These are phyloP conservation scores for Colletotrichum cereale DNA, from an alignment of 2,329 filamentous ascomycete genomes.

Conservation along the genomic window DNA sequence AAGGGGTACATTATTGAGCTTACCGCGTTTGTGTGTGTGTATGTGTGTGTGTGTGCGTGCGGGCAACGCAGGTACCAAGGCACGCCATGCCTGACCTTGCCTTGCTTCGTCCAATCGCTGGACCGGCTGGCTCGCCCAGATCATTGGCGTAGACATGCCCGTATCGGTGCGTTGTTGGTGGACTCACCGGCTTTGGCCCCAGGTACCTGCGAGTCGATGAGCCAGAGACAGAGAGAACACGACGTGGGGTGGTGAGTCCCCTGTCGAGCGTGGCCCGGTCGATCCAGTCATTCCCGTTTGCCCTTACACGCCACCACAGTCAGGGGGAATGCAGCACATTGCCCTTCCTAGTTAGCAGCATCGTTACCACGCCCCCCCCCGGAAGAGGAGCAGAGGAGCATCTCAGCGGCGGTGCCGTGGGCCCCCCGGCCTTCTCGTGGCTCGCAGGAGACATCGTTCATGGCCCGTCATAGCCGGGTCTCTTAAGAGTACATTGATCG, in stretches of 20 bases:
- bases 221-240: not conserved
- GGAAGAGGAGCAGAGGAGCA: conserved; percentile 27
- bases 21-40: conserved; percentile 3
- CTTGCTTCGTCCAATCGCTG: conserved; percentile 19
- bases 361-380: conserved; percentile 7
- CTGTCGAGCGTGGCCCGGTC: conserved; percentile 14
- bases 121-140: not conserved
- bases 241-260: not conserved
- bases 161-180: conserved; percentile 11
- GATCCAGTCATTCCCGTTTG: conserved; percentile 35
- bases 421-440: conserved; percentile 25
- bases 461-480: conserved; percentile 18
- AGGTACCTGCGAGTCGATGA: conserved; percentile 23
- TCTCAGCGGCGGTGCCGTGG: conserved; percentile 34
- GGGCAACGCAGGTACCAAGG: conserved; percentile 35
- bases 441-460: conserved; percentile 24
- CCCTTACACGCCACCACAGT: conserved; percentile 39
- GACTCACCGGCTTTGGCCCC: not conserved
- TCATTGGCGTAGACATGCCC: conserved; percentile 6
- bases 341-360: conserved; percentile 23
- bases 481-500: conserved; percentile 32
- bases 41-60: conserved; percentile 4
- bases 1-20: conserved; percentile 30
- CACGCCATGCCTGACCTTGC: conserved; percentile 11
- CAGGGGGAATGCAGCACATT: conserved; percentile 21